Percentiles rank a stretch among this genome's conserved stretches.
Conservation (phyloP, 2,329 filamentous ascomycete genomes). For the Hypoxylon sp. region DNA sequence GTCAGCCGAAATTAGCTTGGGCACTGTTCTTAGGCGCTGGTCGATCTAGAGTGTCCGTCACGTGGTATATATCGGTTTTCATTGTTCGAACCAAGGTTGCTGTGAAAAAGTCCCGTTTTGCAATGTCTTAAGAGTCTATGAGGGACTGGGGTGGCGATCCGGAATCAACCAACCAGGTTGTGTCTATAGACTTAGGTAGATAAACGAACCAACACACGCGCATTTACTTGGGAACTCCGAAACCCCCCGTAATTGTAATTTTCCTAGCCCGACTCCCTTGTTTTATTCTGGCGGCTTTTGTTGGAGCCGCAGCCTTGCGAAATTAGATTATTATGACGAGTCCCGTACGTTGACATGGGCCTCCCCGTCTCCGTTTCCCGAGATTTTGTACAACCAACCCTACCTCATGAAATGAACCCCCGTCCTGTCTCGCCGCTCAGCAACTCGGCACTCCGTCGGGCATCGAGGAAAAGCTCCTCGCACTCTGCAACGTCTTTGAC, state of each 20-base stretch:
- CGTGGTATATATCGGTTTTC: slow-evolving; percentile 32
- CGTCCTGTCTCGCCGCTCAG: slow-evolving; percentile 71
- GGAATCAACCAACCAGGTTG: slow-evolving; percentile 32
- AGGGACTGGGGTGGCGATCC: slow-evolving; percentile 26
- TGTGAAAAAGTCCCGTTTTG: slow-evolving; percentile 32
- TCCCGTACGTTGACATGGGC: slow-evolving; percentile 40
- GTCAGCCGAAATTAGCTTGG: slow-evolving; percentile 51
- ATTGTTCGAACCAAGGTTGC: slow-evolving; percentile 32
- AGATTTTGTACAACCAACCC: slow-evolving; percentile 7
- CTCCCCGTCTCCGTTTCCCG: slow-evolving; percentile 31
- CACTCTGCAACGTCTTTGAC: slow-evolving; percentile 82
- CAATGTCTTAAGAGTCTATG: slow-evolving; percentile 38
- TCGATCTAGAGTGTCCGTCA: slow-evolving; percentile 8
- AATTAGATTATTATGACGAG: slow-evolving; percentile 45
- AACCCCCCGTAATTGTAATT: slow-evolving; percentile 42
- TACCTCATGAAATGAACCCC: slow-evolving; percentile 71
- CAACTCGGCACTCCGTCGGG: slow-evolving; percentile 79
- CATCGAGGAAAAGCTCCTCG: slow-evolving; percentile 86
- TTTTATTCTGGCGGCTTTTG: slow-evolving; percentile 18
- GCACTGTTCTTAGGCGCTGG: slow-evolving; percentile 14
- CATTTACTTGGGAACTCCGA: slow-evolving; percentile 41
- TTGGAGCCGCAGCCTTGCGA: slow-evolving; percentile 37
- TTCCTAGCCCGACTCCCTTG: slow-evolving; percentile 35
- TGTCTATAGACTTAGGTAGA: slow-evolving; percentile 2
- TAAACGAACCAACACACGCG: slow-evolving; percentile 22